phyloP scores from a whole-genome alignment of 306 rosid species.

The Lagenaria siceraria region DNA sequence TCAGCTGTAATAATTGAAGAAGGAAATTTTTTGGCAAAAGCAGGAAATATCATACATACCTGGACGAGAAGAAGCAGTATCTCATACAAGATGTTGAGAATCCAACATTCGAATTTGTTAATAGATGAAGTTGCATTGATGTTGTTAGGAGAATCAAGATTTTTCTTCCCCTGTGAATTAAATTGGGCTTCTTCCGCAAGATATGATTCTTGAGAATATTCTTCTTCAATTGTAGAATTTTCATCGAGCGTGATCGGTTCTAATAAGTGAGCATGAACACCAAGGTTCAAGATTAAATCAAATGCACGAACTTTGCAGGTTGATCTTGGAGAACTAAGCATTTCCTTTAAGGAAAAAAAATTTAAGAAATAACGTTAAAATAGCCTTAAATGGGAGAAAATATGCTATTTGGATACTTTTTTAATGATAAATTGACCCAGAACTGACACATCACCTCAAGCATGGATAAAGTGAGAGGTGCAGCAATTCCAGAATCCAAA shows the following conservation, averaged over 20 bases:
- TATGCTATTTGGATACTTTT: not conserved
- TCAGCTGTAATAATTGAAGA: not conserved
- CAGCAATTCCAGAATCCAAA: conserved; percentile 76
- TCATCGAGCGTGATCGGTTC: conserved; percentile 64
- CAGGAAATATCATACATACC: conserved; percentile 32
- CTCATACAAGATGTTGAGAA: conserved; percentile 77
- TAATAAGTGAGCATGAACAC: conserved; percentile 94
- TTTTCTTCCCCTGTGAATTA: conserved; percentile 41
- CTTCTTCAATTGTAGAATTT: conserved; percentile 72
- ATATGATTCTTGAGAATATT: conserved; percentile 68
- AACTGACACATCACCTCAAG: conserved; percentile 60
- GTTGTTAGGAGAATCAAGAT: conserved; percentile 36
- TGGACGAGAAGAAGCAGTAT: conserved; percentile 91
- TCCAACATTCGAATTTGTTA: conserved; percentile 73
- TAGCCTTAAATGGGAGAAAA: not conserved
- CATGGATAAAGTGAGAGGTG: conserved; percentile 97
- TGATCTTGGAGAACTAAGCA: conserved; percentile 72
- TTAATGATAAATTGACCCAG: not conserved
- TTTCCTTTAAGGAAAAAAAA: conserved; percentile 47
- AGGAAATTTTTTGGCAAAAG: not conserved
- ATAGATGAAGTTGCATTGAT: conserved; percentile 46
- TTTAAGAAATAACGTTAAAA: conserved; percentile 16
- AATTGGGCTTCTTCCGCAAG: conserved; percentile 59
- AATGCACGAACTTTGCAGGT: conserved; percentile 87
- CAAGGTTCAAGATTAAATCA: conserved; percentile 94